phyloP scores from a whole-genome alignment of 2,329 filamentous ascomycete genomes.

The Fusarium transvaalense region DNA sequence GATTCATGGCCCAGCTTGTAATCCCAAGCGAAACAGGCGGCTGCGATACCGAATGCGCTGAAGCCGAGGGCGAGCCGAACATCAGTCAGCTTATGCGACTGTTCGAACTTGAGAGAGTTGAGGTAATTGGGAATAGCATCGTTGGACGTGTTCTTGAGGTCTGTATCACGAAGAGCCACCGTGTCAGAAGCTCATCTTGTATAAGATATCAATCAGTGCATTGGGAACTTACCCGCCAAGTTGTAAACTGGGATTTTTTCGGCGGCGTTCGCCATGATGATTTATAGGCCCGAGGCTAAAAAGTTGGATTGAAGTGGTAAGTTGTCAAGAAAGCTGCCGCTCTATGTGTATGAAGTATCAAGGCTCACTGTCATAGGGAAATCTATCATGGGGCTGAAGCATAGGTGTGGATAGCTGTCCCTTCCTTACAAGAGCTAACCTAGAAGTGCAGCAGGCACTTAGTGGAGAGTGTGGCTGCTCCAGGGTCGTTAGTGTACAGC shows the following conservation, averaged over 20 bases:
- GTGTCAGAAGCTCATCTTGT: slow-evolving; percentile 43
- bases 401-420: slow-evolving; percentile 43
- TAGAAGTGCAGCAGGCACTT: background rate
- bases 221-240: slow-evolving; percentile 65
- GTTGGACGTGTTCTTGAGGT: slow-evolving; percentile 96
- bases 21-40: slow-evolving; percentile 89
- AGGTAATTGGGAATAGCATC: slow-evolving; percentile 96
- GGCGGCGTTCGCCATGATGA: slow-evolving; percentile 52
- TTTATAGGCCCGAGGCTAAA: background rate
- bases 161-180: slow-evolving; percentile 60
- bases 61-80: slow-evolving; percentile 88
- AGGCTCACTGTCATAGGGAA: slow-evolving; percentile 23
- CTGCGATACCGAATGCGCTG: slow-evolving; percentile 81
- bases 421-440: slow-evolving; percentile 27
- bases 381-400: slow-evolving; percentile 36
- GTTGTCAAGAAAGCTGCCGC: slow-evolving; percentile 9
- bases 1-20: slow-evolving; percentile 90
- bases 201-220: background rate
- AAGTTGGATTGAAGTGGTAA: slow-evolving; percentile 13
- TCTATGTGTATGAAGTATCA: slow-evolving; percentile 26
- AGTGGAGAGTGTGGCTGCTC: slow-evolving; percentile 28
- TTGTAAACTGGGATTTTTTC: slow-evolving; percentile 77
- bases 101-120: slow-evolving; percentile 85
- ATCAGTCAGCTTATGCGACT: slow-evolving; percentile 84
- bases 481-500: slow-evolving; percentile 9